Conservation (phyloP, 768 basidiomycete genomes). For the Macrolepiota fuliginosa region DNA sequence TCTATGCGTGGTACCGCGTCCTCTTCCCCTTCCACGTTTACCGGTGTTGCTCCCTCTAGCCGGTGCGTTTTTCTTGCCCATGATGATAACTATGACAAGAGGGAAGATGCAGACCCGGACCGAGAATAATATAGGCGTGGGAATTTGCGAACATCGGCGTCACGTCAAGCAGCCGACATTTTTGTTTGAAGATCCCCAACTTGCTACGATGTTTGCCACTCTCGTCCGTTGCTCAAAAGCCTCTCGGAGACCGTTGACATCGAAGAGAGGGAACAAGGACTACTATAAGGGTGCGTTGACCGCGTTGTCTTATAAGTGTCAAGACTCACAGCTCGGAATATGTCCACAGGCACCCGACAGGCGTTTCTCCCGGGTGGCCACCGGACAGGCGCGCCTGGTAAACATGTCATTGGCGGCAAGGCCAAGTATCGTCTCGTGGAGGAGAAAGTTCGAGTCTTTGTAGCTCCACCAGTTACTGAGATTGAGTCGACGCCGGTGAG, state of each 20-base stretch:
- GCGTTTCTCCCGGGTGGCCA: constrained; percentile 80
- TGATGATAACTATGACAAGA: constrained; percentile 15
- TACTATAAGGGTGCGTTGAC: constrained; percentile 86
- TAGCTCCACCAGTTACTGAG: constrained; percentile 72
- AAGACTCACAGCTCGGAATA: background rate
- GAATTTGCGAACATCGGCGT: background rate
- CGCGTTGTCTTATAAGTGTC: background rate
- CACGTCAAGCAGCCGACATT: background rate
- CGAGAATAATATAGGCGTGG: background rate
- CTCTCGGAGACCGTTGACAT: constrained; percentile 75
- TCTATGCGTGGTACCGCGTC: constrained; percentile 26
- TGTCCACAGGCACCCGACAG: constrained; percentile 69
- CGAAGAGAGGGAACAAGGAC: constrained; percentile 92
- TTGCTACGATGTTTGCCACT: constrained; percentile 62
- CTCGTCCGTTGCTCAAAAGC: constrained; percentile 75
- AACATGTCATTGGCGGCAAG: constrained; percentile 74
- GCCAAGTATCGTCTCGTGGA: constrained; percentile 82
- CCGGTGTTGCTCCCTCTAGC: constrained; percentile 23
- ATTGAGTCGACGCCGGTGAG: constrained; percentile 54
- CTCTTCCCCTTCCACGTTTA: constrained; percentile 37
- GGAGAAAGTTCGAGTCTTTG: constrained; percentile 78
- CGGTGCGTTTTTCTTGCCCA: constrained; percentile 42
- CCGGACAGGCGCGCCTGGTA: constrained; percentile 86
- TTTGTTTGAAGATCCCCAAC: constrained; percentile 14
- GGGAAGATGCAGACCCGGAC: background rate